Conservation (phyloP, 2,329 filamentous ascomycete genomes). For the Epichloe sylvatica region DNA sequence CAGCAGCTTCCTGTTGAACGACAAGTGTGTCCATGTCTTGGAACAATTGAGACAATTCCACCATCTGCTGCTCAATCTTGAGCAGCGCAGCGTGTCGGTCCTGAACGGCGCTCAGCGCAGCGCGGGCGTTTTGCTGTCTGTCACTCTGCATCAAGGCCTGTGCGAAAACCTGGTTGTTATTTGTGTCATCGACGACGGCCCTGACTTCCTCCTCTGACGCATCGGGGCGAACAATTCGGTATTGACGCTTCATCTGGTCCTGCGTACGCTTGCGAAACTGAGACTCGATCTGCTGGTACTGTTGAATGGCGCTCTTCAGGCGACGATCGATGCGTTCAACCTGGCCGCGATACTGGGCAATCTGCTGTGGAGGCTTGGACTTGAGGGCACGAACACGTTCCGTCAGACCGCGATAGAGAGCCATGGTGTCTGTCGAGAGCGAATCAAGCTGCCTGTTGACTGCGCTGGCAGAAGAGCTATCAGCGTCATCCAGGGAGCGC, state of each 20-base stretch:
- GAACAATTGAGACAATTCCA: constrained; percentile 77
- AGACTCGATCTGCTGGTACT: constrained; percentile 68
- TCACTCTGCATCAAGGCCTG: constrained; percentile 73
- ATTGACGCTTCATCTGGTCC: constrained; percentile 78
- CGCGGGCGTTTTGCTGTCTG: constrained; percentile 66
- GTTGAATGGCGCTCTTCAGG: constrained; percentile 66
- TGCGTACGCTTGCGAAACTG: constrained; percentile 67
- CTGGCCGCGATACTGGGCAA: constrained; percentile 62
- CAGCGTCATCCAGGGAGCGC: constrained; percentile 61
- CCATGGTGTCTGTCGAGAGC: constrained; percentile 68
- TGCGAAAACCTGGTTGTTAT: constrained; percentile 75
- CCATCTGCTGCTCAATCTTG: constrained; percentile 85
- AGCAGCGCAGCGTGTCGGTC: constrained; percentile 75
- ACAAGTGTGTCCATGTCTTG: constrained; percentile 78
- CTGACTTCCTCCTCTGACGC: constrained; percentile 67
- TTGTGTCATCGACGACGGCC: constrained; percentile 56
- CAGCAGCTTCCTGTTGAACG: constrained; percentile 68
- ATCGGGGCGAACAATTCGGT: constrained; percentile 75
- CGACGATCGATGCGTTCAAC: constrained; percentile 68
- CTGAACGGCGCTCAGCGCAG: constrained; percentile 65
- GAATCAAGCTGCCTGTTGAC: constrained; percentile 57
- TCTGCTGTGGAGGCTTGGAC: constrained; percentile 60
- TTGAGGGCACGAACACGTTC: constrained; percentile 73
- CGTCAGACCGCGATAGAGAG: constrained; percentile 64
- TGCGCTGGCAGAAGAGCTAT: constrained; percentile 52